Evolutionary conservation across 1,284 basidiomycete species (phyloP), one percentile per base, ranked within the genome.

Genomic region (Cutaneotrichosporon daszewskae): DNA sequence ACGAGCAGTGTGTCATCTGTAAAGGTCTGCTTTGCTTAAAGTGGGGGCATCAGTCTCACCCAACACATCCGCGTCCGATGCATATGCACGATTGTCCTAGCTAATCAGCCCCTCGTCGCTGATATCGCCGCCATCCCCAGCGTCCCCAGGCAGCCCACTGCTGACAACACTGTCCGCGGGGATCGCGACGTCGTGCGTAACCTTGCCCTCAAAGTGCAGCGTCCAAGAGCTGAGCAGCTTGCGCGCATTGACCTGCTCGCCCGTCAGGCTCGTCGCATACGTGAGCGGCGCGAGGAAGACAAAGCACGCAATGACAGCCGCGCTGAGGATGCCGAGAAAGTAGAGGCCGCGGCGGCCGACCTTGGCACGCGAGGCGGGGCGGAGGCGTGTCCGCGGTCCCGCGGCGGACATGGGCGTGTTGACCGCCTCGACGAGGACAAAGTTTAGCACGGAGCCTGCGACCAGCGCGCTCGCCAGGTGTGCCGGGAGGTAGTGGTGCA

Each of bases 401-500:
- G 77, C 53, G 19, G 67, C 57, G 2, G 89, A 95, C 49, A 97
- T 77, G 2, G 95, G 95, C 66, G 81, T 94, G 74, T 98, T 92
- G 68, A 98, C 83, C 9, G 85, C 83, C 60, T 96, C 92, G 24
- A 87, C 86, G 40, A 90, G 72, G 51, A 97, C 76, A 72, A 96
- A 98, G 72, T 87, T 90, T 60, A 97, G 75, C 24, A 96, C 84
- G 3, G 87, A 79, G 32, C 94, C 95, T 14, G 92, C 88, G 36
- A 95, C 82, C 44, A 98, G 76, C 13, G 89, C 84, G 7, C 90
- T 92, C 19, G 87, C 85, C 31, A 98, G 78, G 67, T 94, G 89
- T 0, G 89, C 88, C 5, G 94, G 94, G 8, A 99, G 82, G 68
- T 99, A 99, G 71, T 99, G 94, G 69, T 99, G 94, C 29, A 99